Evolutionary conservation across 352 stramenopile genomes (phyloP).

Genomic region (Globisporangium solare): DNA sequence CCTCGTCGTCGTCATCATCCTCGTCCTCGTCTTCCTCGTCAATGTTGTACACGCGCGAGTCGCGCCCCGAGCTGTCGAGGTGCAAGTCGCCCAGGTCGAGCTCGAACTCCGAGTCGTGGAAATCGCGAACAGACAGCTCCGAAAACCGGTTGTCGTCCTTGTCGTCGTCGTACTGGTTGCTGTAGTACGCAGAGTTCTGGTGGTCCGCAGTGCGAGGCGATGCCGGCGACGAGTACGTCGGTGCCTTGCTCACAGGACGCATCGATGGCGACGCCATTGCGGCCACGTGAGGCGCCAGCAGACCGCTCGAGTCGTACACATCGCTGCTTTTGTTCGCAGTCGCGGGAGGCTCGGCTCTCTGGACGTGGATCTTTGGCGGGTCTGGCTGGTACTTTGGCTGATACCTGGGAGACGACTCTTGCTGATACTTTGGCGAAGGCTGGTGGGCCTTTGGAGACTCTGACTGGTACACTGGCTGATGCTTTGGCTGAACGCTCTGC

Average conservation of each 20-base stretch:
- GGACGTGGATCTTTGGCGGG: not conserved
- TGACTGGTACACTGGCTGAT: not conserved
- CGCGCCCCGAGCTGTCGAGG: not conserved
- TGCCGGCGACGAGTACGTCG: not conserved
- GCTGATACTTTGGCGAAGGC: not conserved
- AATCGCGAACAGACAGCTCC: constrained; percentile 15
- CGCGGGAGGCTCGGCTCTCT: not conserved
- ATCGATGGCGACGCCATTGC: too few relatives aligned
- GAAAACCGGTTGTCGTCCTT: constrained; percentile 8
- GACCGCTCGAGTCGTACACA: constrained; percentile 28
- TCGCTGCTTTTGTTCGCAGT: constrained; percentile 9
- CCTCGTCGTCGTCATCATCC: constrained; percentile 11
- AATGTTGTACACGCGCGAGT: constrained; percentile 9
- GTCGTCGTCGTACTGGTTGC: constrained; percentile 22
- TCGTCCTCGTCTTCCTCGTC: constrained; percentile 9
- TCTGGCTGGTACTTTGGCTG: not conserved
- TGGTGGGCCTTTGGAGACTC: not conserved
- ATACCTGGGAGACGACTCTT: not conserved
- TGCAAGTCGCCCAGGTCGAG: constrained; percentile 33
- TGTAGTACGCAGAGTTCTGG: not conserved
- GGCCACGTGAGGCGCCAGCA: constrained; percentile 17
- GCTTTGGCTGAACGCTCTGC: not conserved
- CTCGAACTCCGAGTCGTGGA: constrained; percentile 65
- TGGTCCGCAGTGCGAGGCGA: not conserved
- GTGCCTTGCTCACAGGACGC: too few relatives aligned